These are phyloP conservation scores for Nicotiana attenuata DNA, from an alignment of 257 asterid genomes.

Conservation along the genomic window DNA sequence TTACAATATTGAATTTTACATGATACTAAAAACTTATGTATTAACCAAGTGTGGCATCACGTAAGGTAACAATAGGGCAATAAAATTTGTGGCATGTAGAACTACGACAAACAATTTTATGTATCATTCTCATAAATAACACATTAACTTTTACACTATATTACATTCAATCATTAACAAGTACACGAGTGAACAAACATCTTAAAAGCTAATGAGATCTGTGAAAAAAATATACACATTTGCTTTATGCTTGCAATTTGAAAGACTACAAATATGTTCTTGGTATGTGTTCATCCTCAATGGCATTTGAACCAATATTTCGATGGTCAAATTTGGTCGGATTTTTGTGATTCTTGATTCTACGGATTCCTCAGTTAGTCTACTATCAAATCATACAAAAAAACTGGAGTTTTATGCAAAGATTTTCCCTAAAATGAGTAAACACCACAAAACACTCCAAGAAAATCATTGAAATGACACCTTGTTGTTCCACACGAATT, in stretches of 20 bases:
- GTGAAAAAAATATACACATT: not conserved
- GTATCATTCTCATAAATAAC: not conserved
- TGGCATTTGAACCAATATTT: slow-evolving; percentile 19
- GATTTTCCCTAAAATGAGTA: slow-evolving; percentile 25
- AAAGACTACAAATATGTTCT: not conserved
- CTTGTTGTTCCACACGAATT: slow-evolving; percentile 19
- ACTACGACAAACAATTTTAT: not conserved
- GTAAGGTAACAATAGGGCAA: not conserved
- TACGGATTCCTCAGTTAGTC: slow-evolving; percentile 18
- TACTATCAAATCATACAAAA: not conserved
- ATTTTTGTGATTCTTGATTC: slow-evolving; percentile 28
- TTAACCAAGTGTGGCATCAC: not conserved
- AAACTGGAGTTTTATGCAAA: not conserved
- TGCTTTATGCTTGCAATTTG: not conserved
- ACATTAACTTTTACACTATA: not conserved
- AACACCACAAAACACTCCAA: slow-evolving; percentile 26
- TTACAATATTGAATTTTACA: not conserved
- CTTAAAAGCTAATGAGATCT: not conserved
- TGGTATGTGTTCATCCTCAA: slow-evolving; percentile 56
- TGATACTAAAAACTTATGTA: not conserved
- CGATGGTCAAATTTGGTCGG: slow-evolving; percentile 14
- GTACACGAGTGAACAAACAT: not conserved
- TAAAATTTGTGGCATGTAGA: not conserved
- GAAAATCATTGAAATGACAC: slow-evolving; percentile 34
- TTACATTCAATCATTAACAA: not conserved